Evolutionary conservation across 106 monocot species (phyloP), one percentile per base, ranked within the genome.

Genomic region (Dioscorea alata): DNA sequence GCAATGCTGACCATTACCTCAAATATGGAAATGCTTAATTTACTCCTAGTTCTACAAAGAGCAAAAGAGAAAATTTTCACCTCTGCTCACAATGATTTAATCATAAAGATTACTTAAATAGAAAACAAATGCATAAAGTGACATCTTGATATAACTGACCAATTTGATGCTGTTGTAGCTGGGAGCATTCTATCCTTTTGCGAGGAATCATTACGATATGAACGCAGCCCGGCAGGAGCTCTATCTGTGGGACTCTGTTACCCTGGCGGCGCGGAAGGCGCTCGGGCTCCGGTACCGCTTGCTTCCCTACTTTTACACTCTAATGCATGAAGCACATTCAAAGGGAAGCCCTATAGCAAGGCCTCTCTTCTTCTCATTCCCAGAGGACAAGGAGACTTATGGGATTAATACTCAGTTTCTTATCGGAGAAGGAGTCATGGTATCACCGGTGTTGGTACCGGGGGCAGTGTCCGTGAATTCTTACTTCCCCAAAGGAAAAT

Each of bases 291-390:
- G 87, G 1, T 94, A 94, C 74, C 75, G 84, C 10, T 84, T 94
- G 1, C 86, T 90, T 10, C 86, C 93, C 4, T 87, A 89, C 65
- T 70, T 80, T 53, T 90, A 94, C 82, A 90, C 93, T 3, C 79
- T 82, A 7, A 89, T 90, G 93, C 80, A 84, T 48, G 74, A 87
- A 23, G 93, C 93, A 8, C 89, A 90, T 61, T 23, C 32, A 18
- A 79, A 51, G 18, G 93, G 93, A 4, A 79, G 86, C 8, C 93
- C 89, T 0, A 94, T 90, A 14, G 93, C 89, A 14, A 70, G 89
- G 19, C 89, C 93, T 3, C 68, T 93, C n/a, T 93, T 93, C 69
- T 94, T 94, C 81, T 86, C 93, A 6, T 94, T 86, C 78, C 82
- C 86, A 0, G 50, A 77, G 14, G 89, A 94, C 57, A 16, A 48